Evolutionary conservation across 225 moss, liverwort and hornwort species (phyloP), one percentile per base, ranked within the genome.

Genomic region (Anthoceros angustus): DNA sequence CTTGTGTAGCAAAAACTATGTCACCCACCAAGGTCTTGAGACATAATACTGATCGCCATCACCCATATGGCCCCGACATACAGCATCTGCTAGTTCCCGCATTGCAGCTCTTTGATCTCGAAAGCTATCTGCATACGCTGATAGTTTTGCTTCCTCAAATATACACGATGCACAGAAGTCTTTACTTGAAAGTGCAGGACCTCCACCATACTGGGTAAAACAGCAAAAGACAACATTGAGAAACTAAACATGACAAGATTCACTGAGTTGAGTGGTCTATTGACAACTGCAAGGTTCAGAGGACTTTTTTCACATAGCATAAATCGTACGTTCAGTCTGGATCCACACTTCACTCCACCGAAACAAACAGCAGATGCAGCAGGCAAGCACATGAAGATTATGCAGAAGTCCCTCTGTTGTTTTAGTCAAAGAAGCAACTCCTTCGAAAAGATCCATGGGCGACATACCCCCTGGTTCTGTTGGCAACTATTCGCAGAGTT

Each of bases 91-190:
- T 43, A 98, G 77, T 71, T 92, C 95, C 69, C 84, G 76, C 91
- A 98, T 98, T 50, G 85, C 85, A 64, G 86, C 86, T 75, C 95
- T 88, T 70, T 98, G 88, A 77, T 98, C 95, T 68, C 95, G 88
- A 72, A 88, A 98, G 66, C 74, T 80, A 72, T 98, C 95, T 67
- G 95, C 95, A 71, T 88, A 88, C 38, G 95, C 88, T 78, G 92
- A 88, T 75, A 88, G 85, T 78, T 80, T 98, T 26, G 95, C 95
- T 67, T 98, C 92, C 84, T 88, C 88, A 64, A 82, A 84, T 20
- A 98, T 92, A 72, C 95, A 98, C 39, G 85, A 82, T 16, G 70
- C 64, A 72, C 95, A 98, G 50, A 79, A 79, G 41, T 91, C 86
- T 26, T 75, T 76, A 71, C 77, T 88, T 74, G 86, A 85, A 73